A percentile compares a stretch with the other conserved stretches of the same genome.
Evolutionary conservation across 257 asterid genomes (phyloP).

Genomic region (Penstemon eatonii): DNA sequence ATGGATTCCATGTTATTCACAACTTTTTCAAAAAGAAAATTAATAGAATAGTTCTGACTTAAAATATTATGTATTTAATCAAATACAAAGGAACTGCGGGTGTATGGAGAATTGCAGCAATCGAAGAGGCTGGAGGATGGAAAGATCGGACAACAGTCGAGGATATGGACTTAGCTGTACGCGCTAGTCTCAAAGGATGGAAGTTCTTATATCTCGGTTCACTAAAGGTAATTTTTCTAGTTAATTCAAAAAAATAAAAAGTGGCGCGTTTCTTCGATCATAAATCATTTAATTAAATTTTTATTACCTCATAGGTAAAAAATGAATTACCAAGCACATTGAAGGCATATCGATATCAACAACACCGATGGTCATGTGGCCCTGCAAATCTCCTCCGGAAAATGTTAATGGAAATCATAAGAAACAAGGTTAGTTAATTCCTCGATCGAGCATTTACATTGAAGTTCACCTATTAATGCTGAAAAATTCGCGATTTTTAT

Average conservation of each 20-base stretch:
- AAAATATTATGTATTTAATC: conserved; percentile 6
- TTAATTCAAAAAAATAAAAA: too few species aligned
- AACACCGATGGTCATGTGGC: conserved; percentile 99
- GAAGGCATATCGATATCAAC: conserved; percentile 90
- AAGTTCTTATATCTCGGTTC: conserved; percentile 79
- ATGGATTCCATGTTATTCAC: not conserved
- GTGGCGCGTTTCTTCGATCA: too few species aligned
- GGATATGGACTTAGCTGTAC: conserved; percentile 98
- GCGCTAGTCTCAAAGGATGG: conserved; percentile 95
- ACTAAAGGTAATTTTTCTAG: conserved; percentile 46
- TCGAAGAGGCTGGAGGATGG: conserved; percentile 99
- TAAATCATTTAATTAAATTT: not conserved
- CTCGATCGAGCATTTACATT: not conserved
- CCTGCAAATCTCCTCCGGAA: conserved; percentile 91
- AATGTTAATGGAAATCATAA: conserved; percentile 72
- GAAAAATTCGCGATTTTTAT: not conserved
- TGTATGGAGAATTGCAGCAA: conserved; percentile 90
- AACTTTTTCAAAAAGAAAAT: too few species aligned
- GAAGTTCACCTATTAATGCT: not conserved
- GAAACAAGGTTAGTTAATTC: conserved; percentile 59
- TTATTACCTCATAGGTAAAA: conserved; percentile 54
- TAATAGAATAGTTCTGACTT: not conserved
- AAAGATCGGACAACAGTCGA: conserved; percentile 92
- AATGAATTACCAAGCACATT: conserved; percentile 94
- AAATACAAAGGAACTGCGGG: conserved; percentile 80